Evolutionary conservation across 2,329 filamentous ascomycete species (phyloP).

Genomic region (Aaosphaeria arxii): DNA sequence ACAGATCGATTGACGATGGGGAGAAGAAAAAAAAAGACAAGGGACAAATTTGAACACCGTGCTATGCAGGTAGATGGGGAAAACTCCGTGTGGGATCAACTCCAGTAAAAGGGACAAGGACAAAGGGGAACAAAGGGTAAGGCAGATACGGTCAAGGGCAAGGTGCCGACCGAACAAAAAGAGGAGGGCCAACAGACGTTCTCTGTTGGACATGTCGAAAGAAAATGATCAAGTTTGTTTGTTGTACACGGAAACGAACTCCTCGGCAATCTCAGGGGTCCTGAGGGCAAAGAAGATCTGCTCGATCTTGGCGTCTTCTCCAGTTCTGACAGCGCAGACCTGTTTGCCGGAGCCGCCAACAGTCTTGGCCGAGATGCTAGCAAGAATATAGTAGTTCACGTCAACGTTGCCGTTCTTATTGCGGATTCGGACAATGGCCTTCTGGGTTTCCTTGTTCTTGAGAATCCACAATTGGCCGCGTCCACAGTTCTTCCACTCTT

Average conservation of each 20-base stretch:
- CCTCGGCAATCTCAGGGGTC: neutral
- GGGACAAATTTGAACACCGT: too few species aligned
- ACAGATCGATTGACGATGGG: too few species aligned
- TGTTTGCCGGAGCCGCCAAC: constrained; percentile 22
- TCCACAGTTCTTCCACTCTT: constrained; percentile 27
- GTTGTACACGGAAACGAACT: neutral
- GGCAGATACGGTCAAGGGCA: too few species aligned
- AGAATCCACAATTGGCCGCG: constrained; percentile 35
- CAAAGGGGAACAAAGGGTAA: too few species aligned
- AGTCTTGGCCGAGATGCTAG: constrained; percentile 18
- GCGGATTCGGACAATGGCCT: constrained; percentile 31
- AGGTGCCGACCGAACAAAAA: too few species aligned
- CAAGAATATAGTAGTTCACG: constrained; percentile 31
- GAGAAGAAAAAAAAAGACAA: too few species aligned
- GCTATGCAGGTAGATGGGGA: too few species aligned
- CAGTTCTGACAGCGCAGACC: neutral
- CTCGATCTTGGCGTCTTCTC: neutral
- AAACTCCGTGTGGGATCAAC: too few species aligned
- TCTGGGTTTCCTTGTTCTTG: constrained; percentile 32
- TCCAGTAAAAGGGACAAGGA: too few species aligned
- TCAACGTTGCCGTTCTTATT: constrained; percentile 26
- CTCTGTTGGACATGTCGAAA: too few species aligned
- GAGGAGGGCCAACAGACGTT: too few species aligned
- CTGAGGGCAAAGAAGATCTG: constrained; percentile 1
- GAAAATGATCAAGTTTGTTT: too few species aligned